Evolutionary conservation across 345 rosid species (phyloP).

Genomic region (Anacardium occidentale): DNA sequence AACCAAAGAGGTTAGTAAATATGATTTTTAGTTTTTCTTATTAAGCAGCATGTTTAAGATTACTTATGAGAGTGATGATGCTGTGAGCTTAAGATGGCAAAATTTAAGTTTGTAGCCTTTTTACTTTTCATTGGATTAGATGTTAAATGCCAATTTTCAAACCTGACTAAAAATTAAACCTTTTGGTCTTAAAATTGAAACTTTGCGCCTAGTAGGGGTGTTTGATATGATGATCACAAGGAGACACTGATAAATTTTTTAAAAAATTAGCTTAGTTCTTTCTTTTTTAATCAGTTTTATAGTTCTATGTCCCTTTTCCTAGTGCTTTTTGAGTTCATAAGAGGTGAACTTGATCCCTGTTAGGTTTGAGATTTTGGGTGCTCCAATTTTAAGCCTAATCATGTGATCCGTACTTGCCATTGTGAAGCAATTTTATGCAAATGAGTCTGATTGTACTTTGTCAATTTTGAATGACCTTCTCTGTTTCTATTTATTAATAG

Average conservation of each 20-base stretch:
- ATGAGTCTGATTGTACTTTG: neutral
- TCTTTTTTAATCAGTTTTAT: neutral
- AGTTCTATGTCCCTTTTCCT: neutral
- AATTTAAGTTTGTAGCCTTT: neutral
- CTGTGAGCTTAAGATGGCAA: neutral
- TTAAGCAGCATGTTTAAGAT: neutral
- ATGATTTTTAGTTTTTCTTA: neutral
- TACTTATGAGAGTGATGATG: neutral
- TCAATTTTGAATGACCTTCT: neutral
- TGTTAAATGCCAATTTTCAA: neutral
- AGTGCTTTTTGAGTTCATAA: neutral
- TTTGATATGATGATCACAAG: neutral
- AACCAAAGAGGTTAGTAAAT: slow-evolving; percentile 39
- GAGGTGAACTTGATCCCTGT: neutral
- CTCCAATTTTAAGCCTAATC: neutral
- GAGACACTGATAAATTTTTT: neutral
- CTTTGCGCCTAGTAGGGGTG: neutral
- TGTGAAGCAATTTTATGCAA: neutral
- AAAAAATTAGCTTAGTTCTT: neutral
- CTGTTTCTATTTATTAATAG: neutral
- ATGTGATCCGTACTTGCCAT: neutral
- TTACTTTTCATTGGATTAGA: neutral
- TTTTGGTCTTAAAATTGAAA: neutral
- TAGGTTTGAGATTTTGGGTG: neutral
- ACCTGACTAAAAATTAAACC: neutral